Evolutionary conservation across 2,329 filamentous ascomycete genomes (phyloP), one percentile per base, ranked within the genome.

Genomic region (Diaporthe citrichinensis): DNA sequence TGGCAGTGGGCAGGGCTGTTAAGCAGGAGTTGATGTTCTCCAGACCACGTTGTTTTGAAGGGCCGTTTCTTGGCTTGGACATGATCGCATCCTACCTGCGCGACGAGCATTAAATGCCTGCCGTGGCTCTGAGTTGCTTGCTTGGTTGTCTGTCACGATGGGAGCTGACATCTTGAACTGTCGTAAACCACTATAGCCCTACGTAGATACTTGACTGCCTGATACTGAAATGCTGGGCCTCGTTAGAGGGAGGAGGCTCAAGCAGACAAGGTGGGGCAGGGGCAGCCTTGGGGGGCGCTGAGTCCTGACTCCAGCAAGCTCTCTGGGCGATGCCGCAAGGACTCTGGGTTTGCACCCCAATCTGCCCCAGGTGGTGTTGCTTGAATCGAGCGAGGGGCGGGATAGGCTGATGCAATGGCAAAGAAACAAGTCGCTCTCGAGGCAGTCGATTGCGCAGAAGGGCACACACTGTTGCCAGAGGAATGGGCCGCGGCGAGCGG

Each of bases 141-240:
- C 44, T 55, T 55, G 65, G 76, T 31, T 71, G 41, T 71, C 46
- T 41, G 25, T 55, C 39, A 59, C 31, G 75, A 49, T 67, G 68
- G 25, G 44, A 65, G 17, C 41, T 55, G 61, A 55, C 44, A 23
- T 14, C 44, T 36, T 34, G 55, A 67, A 59, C 65, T 71, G 57
- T 73, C 76, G 76, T 77, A 77, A 77, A 75, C 62, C 69, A 72
- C 57, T 62, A 68, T 73, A 41, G 76, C 62, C 57, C 73, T 75
- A 77, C 67, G 73, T 77, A 77, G 76, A 77, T 77, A 67, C 41
- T 62, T 69, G 68, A 67, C 71, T 77, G 57, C 62, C 68, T 71
- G 73, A 75, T 14, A 69, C 39, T 57, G 73, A 75, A 73, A 55
- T 75, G 58, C 41, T 39, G 68, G 68, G 51, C 41, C 49, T 55